These are phyloP conservation scores for Fusarium duplospermum DNA, from an alignment of 2,329 filamentous ascomycete genomes.

Conservation along the genomic window DNA sequence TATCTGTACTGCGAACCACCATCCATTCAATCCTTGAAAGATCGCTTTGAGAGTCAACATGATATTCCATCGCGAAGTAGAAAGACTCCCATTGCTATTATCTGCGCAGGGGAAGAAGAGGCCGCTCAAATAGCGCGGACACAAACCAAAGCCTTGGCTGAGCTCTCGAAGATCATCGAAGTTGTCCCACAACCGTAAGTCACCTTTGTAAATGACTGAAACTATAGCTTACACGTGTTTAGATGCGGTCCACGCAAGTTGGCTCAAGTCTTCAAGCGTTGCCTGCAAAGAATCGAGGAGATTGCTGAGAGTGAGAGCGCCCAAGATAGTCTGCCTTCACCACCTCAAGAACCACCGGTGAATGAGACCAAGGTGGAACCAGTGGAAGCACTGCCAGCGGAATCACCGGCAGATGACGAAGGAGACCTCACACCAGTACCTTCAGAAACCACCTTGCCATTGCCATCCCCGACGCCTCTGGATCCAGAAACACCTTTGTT, in stretches of 20 bases:
- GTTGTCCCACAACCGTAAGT: slow-evolving; percentile 49
- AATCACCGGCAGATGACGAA: background rate
- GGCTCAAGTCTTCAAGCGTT: slow-evolving; percentile 44
- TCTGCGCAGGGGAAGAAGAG: slow-evolving; percentile 47
- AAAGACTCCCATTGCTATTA: slow-evolving; percentile 43
- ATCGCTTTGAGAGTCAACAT: slow-evolving; percentile 25
- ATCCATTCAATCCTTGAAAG: slow-evolving; percentile 24
- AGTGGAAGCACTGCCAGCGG: background rate
- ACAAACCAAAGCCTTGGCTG: slow-evolving; percentile 35
- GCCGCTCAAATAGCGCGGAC: slow-evolving; percentile 41
- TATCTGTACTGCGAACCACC: slow-evolving; percentile 45
- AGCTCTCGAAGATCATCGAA: slow-evolving; percentile 44
- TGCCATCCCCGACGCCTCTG: slow-evolving; percentile 1
- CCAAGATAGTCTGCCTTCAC: background rate
- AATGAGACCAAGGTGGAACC: background rate
- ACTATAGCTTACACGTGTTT: background rate
- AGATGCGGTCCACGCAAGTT: slow-evolving; percentile 47
- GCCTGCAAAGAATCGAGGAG: slow-evolving; percentile 22
- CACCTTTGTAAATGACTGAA: accelerated
- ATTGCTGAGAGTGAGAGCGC: background rate
- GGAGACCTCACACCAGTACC: background rate
- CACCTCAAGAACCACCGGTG: background rate
- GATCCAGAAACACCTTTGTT: slow-evolving; percentile 10
- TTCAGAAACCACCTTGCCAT: background rate
- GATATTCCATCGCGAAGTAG: background rate